These are phyloP conservation scores for Arachis hypogaea DNA, from an alignment of 306 rosid genomes.

Conservation along the genomic window DNA sequence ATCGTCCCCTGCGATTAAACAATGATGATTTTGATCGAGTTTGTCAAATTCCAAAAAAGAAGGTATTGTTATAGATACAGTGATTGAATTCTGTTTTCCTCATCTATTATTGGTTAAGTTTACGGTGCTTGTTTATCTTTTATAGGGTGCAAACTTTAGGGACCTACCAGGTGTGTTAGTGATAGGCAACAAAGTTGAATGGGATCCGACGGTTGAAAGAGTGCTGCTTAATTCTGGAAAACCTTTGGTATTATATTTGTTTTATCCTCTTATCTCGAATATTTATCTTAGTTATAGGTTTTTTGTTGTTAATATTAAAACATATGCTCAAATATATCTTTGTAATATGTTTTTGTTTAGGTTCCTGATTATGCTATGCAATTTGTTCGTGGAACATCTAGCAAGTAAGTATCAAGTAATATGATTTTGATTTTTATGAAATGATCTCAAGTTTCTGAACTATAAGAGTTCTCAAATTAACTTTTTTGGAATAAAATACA, in stretches of 20 bases:
- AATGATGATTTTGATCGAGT: slow-evolving; percentile 51
- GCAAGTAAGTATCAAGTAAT: slow-evolving; percentile 37
- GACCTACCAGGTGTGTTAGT: slow-evolving; percentile 49
- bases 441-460: neutral
- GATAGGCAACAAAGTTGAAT: slow-evolving; percentile 44
- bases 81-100: neutral
- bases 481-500: neutral
- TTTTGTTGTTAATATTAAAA: neutral
- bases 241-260: slow-evolving; percentile 45
- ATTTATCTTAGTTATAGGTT: neutral
- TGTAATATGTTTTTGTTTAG: slow-evolving; percentile 26
- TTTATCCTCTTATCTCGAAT: neutral
- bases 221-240: slow-evolving; percentile 44
- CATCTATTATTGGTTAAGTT: neutral
- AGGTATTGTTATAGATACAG: slow-evolving; percentile 33
- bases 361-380: slow-evolving; percentile 50
- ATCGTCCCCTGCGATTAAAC: slow-evolving; percentile 46
- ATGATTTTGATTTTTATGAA: neutral
- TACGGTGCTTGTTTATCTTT: neutral
- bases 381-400: slow-evolving; percentile 47
- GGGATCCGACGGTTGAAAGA: slow-evolving; percentile 50
- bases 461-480: neutral
- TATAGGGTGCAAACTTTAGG: slow-evolving; percentile 54
- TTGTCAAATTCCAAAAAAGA: slow-evolving; percentile 48
- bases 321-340: neutral